Percentiles rank a stretch among this genome's conserved stretches.
Conservation (phyloP, 164 flowering plant genomes). For the Tinospora cordifolia region DNA sequence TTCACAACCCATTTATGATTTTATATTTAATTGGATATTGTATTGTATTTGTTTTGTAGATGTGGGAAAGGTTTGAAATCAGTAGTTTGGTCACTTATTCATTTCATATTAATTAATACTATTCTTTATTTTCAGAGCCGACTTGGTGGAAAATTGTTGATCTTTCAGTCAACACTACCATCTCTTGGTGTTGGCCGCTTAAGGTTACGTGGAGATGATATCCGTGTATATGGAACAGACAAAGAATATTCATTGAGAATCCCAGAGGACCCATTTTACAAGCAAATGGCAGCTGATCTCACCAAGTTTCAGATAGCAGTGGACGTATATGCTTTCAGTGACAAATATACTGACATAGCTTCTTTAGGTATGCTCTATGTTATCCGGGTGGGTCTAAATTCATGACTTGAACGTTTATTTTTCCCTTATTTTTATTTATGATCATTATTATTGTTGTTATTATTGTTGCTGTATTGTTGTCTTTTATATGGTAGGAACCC, state of each 20-base stretch:
- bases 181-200: slow-evolving; percentile 93
- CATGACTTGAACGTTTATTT: not conserved
- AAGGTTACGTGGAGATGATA: slow-evolving; percentile 86
- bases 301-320: slow-evolving; percentile 82
- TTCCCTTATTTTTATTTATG: not conserved
- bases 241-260: slow-evolving; percentile 68
- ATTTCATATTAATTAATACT: not conserved
- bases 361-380: slow-evolving; percentile 52
- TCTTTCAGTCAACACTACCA: slow-evolving; percentile 81
- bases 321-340: slow-evolving; percentile 79
- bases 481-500: slow-evolving; percentile 46
- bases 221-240: slow-evolving; percentile 88
- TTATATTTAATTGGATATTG: not conserved
- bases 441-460: too few species aligned
- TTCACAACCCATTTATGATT: not conserved
- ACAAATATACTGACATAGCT: slow-evolving; percentile 90
- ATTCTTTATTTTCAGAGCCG: slow-evolving; percentile 47
- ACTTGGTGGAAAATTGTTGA: slow-evolving; percentile 92
- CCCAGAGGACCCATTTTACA: slow-evolving; percentile 90
- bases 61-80: not conserved
- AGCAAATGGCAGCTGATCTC: slow-evolving; percentile 97
- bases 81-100: not conserved
- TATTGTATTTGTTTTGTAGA: not conserved
- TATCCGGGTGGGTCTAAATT: not conserved
- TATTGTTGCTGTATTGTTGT: not conserved